Evolutionary conservation across 352 stramenopile genomes (phyloP).

Genomic region (Stramenopiles sp.): DNA sequence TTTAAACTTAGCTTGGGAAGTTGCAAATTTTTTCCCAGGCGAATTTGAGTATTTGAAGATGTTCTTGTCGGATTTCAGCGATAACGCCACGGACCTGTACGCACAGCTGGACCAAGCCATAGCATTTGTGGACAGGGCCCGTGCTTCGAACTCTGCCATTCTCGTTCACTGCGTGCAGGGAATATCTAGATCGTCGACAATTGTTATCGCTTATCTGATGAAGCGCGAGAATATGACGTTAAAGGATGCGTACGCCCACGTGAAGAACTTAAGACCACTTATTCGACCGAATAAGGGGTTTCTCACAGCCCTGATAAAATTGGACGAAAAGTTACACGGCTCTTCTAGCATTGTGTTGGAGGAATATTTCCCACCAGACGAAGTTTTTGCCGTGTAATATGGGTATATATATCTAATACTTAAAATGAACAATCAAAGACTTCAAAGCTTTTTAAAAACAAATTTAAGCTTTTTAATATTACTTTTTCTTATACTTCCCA

Average conservation of each 20-base stretch:
- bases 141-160: slow-evolving; percentile 22
- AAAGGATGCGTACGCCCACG: slow-evolving; percentile 38
- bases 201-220: slow-evolving; percentile 71
- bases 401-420: no score
- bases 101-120: slow-evolving; percentile 1
- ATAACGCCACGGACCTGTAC: background rate
- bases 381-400: no score
- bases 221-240: slow-evolving; percentile 43
- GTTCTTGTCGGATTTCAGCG: slow-evolving; percentile 15
- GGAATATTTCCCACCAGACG: no score
- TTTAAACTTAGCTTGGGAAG: slow-evolving; percentile 17
- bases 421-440: no score
- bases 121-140: slow-evolving; percentile 14
- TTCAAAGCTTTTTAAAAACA: no score
- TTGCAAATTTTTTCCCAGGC: slow-evolving; percentile 15
- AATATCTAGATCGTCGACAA: slow-evolving; percentile 57
- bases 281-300: slow-evolving; percentile 24
- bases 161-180: slow-evolving; percentile 74
- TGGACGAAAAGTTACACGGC: slow-evolving; percentile 19
- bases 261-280: slow-evolving; percentile 34
- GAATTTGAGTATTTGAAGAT: slow-evolving; percentile 17
- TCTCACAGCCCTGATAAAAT: slow-evolving; percentile 14
- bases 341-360: no score
- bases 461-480: no score
- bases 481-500: no score